Percentiles rank a stretch among this genome's conserved stretches.
These are phyloP conservation scores for Ophiosphaerella narmari DNA, from an alignment of 2,329 filamentous ascomycete species.

Conservation along the genomic window DNA sequence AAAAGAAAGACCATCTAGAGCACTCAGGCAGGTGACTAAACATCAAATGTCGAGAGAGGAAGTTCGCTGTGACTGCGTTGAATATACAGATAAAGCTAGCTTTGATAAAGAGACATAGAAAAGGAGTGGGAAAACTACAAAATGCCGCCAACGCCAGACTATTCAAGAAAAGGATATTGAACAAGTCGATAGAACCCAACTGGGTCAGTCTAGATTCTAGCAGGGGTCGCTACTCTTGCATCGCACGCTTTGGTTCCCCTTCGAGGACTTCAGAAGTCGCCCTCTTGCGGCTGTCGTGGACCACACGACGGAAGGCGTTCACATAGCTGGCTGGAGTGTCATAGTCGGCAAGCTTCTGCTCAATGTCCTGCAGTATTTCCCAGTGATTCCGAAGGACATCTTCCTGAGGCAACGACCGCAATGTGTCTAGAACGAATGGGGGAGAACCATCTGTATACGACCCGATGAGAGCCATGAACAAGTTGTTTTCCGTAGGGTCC, in stretches of 20 bases:
- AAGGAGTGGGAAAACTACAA: constrained; percentile 24
- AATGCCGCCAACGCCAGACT: constrained; percentile 20
- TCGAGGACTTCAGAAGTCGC: constrained; percentile 34
- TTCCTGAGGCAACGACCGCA: constrained; percentile 34
- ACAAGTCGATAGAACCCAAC: not conserved
- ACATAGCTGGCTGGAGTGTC: constrained; percentile 30
- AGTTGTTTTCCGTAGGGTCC: constrained; percentile 35
- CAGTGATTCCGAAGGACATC: constrained; percentile 38
- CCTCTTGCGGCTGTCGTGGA: constrained; percentile 41
- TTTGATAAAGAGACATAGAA: not conserved
- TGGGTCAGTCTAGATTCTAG: not conserved
- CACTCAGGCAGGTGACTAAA: not conserved
- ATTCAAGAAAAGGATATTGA: not conserved
- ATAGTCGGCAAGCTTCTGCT: constrained; percentile 27
- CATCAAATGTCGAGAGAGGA: not conserved
- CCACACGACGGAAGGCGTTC: constrained; percentile 30
- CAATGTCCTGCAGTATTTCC: constrained; percentile 32
- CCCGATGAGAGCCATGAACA: constrained; percentile 40
- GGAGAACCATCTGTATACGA: constrained; percentile 13
- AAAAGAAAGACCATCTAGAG: not conserved
- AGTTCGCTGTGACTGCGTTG: not conserved
- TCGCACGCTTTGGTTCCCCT: constrained; percentile 36
- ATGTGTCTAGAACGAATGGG: constrained; percentile 37
- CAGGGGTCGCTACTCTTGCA: constrained; percentile 14
- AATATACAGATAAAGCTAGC: not conserved